A percentile compares a stretch with the other conserved stretches of the same genome.
Evolutionary conservation across 2,329 filamentous ascomycete species (phyloP).

Genomic region (Hypoxylon sp.): DNA sequence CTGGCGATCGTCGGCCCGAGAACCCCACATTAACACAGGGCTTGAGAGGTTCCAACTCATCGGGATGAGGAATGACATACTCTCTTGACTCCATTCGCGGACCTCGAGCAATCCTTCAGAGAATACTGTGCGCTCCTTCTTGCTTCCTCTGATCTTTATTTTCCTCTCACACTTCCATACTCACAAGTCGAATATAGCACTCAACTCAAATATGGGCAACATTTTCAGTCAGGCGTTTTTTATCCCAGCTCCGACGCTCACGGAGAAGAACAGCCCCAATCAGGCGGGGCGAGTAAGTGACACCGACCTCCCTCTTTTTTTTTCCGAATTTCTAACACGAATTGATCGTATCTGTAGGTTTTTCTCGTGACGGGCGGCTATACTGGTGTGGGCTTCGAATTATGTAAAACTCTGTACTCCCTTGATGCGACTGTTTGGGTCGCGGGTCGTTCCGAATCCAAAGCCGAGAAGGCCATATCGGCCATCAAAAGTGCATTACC

Average conservation of each 20-base stretch:
- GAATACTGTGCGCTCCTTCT: too few relatives aligned
- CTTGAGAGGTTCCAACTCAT: too few relatives aligned
- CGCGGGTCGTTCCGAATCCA: slow-evolving; percentile 50
- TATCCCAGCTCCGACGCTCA: slow-evolving; percentile 38
- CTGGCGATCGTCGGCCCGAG: too few relatives aligned
- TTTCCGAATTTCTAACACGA: background rate
- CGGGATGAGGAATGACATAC: too few relatives aligned
- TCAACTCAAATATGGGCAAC: slow-evolving; percentile 40
- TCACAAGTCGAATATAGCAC: too few relatives aligned
- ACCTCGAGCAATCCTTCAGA: too few relatives aligned
- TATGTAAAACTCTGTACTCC: slow-evolving; percentile 35
- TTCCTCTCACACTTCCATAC: too few relatives aligned
- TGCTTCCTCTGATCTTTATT: too few relatives aligned
- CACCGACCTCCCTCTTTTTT: background rate
- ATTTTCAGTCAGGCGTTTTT: slow-evolving; percentile 44
- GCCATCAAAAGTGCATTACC: slow-evolving; percentile 34
- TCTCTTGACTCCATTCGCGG: too few relatives aligned
- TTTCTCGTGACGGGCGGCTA: slow-evolving; percentile 42
- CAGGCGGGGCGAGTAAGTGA: slow-evolving; percentile 41
- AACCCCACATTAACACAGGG: too few relatives aligned
- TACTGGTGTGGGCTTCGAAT: slow-evolving; percentile 19
- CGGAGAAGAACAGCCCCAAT: slow-evolving; percentile 46
- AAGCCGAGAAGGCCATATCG: slow-evolving; percentile 45
- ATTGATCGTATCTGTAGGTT: slow-evolving; percentile 18
- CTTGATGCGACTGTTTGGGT: slow-evolving; percentile 52